Evolutionary conservation across 2,329 filamentous ascomycete genomes (phyloP), one percentile per base, ranked within the genome.

Genomic region (Sporothrix luriei): DNA sequence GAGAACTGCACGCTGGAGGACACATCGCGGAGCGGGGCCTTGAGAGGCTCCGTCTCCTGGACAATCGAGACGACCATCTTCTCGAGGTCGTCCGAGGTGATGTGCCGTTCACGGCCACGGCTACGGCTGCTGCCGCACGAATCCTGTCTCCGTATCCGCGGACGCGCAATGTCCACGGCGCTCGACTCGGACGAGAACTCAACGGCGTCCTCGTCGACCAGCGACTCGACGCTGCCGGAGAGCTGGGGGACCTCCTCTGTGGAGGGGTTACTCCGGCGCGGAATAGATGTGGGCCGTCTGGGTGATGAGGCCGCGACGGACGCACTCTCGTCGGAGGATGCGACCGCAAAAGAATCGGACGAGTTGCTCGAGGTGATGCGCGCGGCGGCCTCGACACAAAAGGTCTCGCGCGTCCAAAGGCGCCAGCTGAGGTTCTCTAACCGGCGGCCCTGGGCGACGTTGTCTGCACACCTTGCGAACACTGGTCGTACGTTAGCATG

Each of bases 351-450:
- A 1, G 69, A 70, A 49, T 29, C 69, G 48, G 62, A 29, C 10
- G 43, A 52, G 4, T n/a, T 38, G 26, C 26, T 61, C 2, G 43
- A 29, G 16, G 67, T 48, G 33, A 69, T 24, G 21, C 54, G 57
- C 7, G 43, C 66, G 14, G 33, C 46, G n/a, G 61, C 86, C 72
- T 92, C 90, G 80, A 91, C 94, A 81, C 94, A 97, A 76, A 97
- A 93, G 13, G 92, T 94, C 78, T 98, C 94, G 76, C 93, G 87
- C 76, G 93, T 96, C 94, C 94, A 98, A 72, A 98, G 83, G 76
- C 95, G 86, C 95, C 95, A 98, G 78, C 91, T 96, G 73, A 99
- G 84, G 82, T 99, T 98, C 79, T 98, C 95, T 78, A 97, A 84
- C 77, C 95, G 87, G 77, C 92, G 89, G 70, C 95, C 95, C 80